A percentile compares a stretch with the other conserved stretches of the same genome.
Conservation (phyloP, 164 flowering plant species). For the Chimonanthus salicifolius region DNA sequence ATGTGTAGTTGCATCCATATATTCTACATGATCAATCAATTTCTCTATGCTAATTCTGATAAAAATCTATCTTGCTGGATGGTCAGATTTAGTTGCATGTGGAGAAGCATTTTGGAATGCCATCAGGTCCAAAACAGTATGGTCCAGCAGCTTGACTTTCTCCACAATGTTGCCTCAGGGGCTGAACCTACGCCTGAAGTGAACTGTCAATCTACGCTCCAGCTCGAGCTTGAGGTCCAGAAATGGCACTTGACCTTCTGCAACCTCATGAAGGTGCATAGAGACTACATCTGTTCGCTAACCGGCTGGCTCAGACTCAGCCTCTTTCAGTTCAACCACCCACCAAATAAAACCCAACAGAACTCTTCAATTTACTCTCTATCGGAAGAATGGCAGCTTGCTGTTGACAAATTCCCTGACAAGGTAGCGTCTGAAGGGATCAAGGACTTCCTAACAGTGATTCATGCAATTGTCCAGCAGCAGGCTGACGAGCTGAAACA, state of each 20-base stretch:
- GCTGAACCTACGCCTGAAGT: conserved; percentile 72
- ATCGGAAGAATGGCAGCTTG: conserved; percentile 90
- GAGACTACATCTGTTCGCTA: conserved; percentile 77
- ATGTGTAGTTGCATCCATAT: not conserved
- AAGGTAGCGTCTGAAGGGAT: conserved; percentile 95
- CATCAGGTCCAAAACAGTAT: conserved; percentile 95
- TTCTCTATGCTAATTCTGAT: not conserved
- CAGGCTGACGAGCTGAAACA: conserved; percentile 81
- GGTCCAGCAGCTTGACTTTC: conserved; percentile 83
- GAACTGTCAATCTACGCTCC: conserved; percentile 89
- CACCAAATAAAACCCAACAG: conserved; percentile 39
- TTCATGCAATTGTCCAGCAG: conserved; percentile 72
- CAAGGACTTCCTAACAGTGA: conserved; percentile 65
- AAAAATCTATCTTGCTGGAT: conserved; percentile 1
- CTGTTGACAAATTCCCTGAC: conserved; percentile 76
- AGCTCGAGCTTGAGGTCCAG: conserved; percentile 83
- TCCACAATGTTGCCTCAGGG: conserved; percentile 36
- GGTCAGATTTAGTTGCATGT: conserved; percentile 81
- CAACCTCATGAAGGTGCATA: conserved; percentile 64
- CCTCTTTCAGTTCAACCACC: conserved; percentile 66
- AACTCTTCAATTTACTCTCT: conserved; percentile 70
- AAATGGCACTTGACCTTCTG: conserved; percentile 88
- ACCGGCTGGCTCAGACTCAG: conserved; percentile 92
- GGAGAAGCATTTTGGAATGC: conserved; percentile 95
- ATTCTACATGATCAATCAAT: not conserved